Evolutionary conservation across 192 early-diverging fungal species (phyloP).

Genomic region (Funneliformis mosseae): DNA sequence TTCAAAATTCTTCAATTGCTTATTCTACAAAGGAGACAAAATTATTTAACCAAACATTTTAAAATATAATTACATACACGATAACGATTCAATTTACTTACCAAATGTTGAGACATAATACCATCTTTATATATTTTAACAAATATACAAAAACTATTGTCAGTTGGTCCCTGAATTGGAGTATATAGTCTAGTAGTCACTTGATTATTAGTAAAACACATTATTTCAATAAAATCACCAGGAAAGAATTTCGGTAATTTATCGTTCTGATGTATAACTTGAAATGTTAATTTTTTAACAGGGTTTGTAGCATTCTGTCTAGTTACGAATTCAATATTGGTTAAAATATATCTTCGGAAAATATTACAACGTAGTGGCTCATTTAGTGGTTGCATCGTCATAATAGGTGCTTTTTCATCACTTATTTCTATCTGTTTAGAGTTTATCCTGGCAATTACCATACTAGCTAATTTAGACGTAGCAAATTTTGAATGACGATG

Average conservation of each 20-base stretch:
- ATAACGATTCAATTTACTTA: neutral
- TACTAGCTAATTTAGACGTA: neutral
- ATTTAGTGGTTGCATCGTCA: too few species aligned
- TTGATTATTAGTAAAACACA: neutral
- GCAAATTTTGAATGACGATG: slow-evolving; percentile 30
- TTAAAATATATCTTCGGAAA: slow-evolving; percentile 24
- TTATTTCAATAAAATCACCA: slow-evolving; percentile 31
- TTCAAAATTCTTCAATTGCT: slow-evolving; percentile 24
- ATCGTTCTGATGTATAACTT: neutral
- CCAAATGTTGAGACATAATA: slow-evolving; percentile 13
- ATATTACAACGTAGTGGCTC: neutral
- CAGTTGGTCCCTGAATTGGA: neutral
- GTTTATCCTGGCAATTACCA: neutral
- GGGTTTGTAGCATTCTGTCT: neutral
- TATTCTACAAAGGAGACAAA: neutral
- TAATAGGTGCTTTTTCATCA: neutral
- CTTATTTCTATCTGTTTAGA: neutral
- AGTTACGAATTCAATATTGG: slow-evolving; percentile 13
- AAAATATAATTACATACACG: neutral
- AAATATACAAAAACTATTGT: slow-evolving; percentile 8
- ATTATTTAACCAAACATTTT: neutral
- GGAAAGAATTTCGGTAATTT: slow-evolving; percentile 18
- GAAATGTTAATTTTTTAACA: slow-evolving; percentile 23
- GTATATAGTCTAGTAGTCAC: slow-evolving; percentile 14
- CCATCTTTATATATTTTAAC: slow-evolving; percentile 20